Evolutionary conservation across 139 green algal genomes (phyloP), one percentile per base, ranked within the genome.

Genomic region (Diplosphaera chodatii): DNA sequence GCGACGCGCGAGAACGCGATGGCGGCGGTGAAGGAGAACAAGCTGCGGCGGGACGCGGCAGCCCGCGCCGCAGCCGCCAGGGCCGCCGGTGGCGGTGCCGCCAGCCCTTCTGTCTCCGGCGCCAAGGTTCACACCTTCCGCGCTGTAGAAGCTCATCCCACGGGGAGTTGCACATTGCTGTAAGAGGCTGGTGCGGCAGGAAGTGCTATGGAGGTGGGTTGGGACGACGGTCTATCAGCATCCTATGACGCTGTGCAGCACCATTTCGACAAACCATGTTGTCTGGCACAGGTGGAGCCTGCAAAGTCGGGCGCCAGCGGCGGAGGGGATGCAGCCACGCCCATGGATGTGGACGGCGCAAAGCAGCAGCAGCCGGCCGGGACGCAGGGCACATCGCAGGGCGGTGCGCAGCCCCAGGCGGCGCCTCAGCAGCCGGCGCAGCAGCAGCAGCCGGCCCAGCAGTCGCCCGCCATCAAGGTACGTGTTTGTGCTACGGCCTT

Each of bases 1-100:
- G 78, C 83, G 63, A 80, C 89, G 66, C 81, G 89, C 28, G 90
- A 94, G 55, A 69, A 41, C 13, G 85, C 85, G 1, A 77, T 91
- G 32, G 83, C 83, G 66, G 80, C 85, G 1, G 70, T 82, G 25
- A 63, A 82, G 15, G 84, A 79, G 30, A 65, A 72, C 8, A 75
- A 72, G 55, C 64, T 32, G 29, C 56, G 30, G 30, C 40, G 40
- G 27, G 30, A 15, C 5, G 55, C n/a, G 23, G 69, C 31, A 8
- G 48, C 25, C 34, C 37, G 32, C 32, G 55, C 37, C 28, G 22
- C 16, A 34, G 25, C 34, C 20, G 55, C 20, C 66, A 10, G 30
- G 37, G 37, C 66, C 15, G n/a, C 66, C 29, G 21, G 29, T 59
- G 32, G 23, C 27, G 69, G 64, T 28, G 32, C 41, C 55, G 10